These are phyloP conservation scores for Suillus variegatus DNA, from an alignment of 768 basidiomycete genomes.

Conservation along the genomic window DNA sequence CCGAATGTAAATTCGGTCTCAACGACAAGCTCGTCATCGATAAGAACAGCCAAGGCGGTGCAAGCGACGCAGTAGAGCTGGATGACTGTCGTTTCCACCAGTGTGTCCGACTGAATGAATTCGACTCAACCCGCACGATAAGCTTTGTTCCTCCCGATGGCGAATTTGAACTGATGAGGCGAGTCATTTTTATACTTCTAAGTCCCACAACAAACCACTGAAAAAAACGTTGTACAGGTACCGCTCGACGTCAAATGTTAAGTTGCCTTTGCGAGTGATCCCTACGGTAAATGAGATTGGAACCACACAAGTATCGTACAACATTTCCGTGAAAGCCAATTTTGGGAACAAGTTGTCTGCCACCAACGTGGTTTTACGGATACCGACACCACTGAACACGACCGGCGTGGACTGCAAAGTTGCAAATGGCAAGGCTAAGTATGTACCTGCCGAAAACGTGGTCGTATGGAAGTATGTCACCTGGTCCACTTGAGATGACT, in stretches of 20 bases:
- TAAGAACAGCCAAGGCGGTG: conserved; percentile 62
- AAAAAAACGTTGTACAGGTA: conserved; percentile 55
- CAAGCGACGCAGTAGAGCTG: conserved; percentile 81
- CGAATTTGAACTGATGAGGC: conserved; percentile 98
- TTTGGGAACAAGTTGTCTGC: conserved; percentile 93
- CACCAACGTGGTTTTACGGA: conserved; percentile 87
- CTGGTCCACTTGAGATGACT: conserved; percentile 4
- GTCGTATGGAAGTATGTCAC: conserved; percentile 94
- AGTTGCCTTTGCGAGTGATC: conserved; percentile 87
- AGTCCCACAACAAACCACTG: conserved; percentile 3
- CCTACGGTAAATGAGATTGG: conserved; percentile 93
- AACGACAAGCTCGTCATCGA: conserved; percentile 98
- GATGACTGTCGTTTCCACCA: conserved; percentile 99
- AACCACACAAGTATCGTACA: conserved; percentile 89
- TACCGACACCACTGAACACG: conserved; percentile 96
- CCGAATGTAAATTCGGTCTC: conserved; percentile 98
- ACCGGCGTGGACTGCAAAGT: conserved; percentile 92
- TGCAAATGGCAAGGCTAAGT: conserved; percentile 93
- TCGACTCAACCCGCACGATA: conserved; percentile 91
- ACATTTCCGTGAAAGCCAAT: conserved; percentile 82
- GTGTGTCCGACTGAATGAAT: conserved; percentile 93
- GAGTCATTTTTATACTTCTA: conserved; percentile 25
- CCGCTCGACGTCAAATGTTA: conserved; percentile 94
- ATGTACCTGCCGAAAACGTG: conserved; percentile 93
- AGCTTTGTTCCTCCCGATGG: conserved; percentile 98